Percentiles rank a stretch among this genome's conserved stretches.
Conservation (phyloP, 2,329 filamentous ascomycete genomes). For the Penicillium occitanis region DNA sequence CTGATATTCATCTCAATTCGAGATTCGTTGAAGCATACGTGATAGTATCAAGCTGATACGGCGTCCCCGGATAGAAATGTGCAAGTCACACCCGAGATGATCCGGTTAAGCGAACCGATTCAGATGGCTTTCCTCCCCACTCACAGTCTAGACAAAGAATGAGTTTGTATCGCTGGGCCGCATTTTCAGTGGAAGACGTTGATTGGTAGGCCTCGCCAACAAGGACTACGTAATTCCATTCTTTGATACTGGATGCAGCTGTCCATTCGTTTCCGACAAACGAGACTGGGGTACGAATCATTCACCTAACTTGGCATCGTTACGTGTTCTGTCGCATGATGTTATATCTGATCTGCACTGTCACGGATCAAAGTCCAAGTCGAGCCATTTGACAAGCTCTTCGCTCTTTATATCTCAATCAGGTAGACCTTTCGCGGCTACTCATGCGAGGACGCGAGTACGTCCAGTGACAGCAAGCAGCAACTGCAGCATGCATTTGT, state of each 20-base stretch:
- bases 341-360: not conserved
- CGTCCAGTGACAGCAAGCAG: not conserved
- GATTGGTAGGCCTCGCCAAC: not conserved
- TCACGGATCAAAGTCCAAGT: not conserved
- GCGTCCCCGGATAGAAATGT: not conserved
- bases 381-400: not conserved
- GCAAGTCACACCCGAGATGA: not conserved
- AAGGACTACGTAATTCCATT: not conserved
- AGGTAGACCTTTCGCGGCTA: not conserved
- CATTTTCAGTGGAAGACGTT: not conserved
- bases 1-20: not conserved
- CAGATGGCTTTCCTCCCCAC: not conserved
- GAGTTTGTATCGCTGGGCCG: not conserved
- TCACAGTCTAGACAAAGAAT: not conserved
- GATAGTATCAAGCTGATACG: not conserved
- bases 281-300: not conserved
- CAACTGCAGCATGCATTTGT: not conserved
- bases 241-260: not conserved
- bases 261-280: not conserved
- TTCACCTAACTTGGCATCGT: not conserved
- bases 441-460: not conserved
- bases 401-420: not conserved
- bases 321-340: not conserved
- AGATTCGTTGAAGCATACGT: not conserved
- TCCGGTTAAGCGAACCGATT: not conserved